Evolutionary conservation across 2,329 filamentous ascomycete species (phyloP), one percentile per base, ranked within the genome.

Genomic region (Penicillium sp.): DNA sequence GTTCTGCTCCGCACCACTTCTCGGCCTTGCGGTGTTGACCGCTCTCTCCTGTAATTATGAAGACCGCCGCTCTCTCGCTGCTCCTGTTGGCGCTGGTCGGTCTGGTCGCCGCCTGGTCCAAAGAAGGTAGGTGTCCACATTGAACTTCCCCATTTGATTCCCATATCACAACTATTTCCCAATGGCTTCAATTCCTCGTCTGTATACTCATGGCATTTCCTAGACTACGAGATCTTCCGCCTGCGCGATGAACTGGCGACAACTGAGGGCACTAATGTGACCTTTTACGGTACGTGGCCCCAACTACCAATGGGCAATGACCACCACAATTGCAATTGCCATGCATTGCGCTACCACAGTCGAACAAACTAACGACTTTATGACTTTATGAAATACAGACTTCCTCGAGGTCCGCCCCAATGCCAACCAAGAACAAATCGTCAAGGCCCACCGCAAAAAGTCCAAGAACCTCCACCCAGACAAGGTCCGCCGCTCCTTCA

Each of bases 161-260:
- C 28, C 28, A n/a, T 24, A 13, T 22, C 26, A 4, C n/a, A 3
- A n/a, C 17, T 8, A 9, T 44, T 13, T 30, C 10, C 17, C 38
- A 35, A 28, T 22, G 10, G 53, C 37, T 28, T 55, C 26, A 42
- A 30, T n/a, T 8, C 10, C 12, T 28, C 17, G 6, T 9, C 33
- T 8, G 2, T 2, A 38, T 60, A 53, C 44, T 28, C 45, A 53
- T 33, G 33, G 26, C 44, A 53, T 30, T 2, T 3, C 19, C 45
- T 19, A 96, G 95, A 99, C 80, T 92, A 96, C 76, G 95, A 99
- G 81, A 98, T 99, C 82, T 99, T 99, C 83, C 91, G 93, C 71
- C 85, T 99, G 65, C 90, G 90, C 74, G 93, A 97, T 81, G 95
- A 98, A 77, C 86, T 99, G 59, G 82, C 86, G 63, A 80, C 87